phyloP scores from a whole-genome alignment of 257 asterid species.

The Jacaranda mimosifolia region DNA sequence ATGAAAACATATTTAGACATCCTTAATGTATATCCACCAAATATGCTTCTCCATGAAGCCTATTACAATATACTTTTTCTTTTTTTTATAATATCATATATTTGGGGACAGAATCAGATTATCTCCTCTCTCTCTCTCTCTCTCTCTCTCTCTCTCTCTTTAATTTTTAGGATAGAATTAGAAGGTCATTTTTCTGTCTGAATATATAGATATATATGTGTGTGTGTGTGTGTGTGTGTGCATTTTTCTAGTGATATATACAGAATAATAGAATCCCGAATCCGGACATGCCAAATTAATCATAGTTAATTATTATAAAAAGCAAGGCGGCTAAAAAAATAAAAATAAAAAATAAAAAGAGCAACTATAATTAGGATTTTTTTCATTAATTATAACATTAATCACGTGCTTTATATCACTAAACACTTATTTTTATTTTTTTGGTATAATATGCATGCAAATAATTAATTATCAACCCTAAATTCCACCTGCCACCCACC shows the following conservation, averaged over 20 bases:
- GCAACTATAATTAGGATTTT: background rate
- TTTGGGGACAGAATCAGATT: background rate
- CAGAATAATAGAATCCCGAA: too few relatives aligned
- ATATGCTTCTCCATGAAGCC: background rate
- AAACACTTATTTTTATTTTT: background rate
- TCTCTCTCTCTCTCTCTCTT: too few relatives aligned
- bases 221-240: too few relatives aligned
- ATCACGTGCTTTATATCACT: slow-evolving; percentile 21
- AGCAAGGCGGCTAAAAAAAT: background rate
- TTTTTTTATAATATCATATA: background rate
- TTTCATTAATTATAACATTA: background rate
- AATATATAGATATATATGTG: too few relatives aligned
- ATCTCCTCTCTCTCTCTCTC: too few relatives aligned
- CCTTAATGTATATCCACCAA: background rate
- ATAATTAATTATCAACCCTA: background rate
- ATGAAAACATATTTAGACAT: too few relatives aligned
- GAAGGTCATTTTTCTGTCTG: too few relatives aligned
- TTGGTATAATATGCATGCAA: background rate
- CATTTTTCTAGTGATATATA: too few relatives aligned
- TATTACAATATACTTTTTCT: background rate
- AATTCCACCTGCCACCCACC: slow-evolving; percentile 3
- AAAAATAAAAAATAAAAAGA: background rate
- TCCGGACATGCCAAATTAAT: too few relatives aligned
- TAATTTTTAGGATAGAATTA: too few relatives aligned
- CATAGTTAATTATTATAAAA: too few relatives aligned